Conservation (phyloP, 768 basidiomycete species). For the Arthromyces matolae region DNA sequence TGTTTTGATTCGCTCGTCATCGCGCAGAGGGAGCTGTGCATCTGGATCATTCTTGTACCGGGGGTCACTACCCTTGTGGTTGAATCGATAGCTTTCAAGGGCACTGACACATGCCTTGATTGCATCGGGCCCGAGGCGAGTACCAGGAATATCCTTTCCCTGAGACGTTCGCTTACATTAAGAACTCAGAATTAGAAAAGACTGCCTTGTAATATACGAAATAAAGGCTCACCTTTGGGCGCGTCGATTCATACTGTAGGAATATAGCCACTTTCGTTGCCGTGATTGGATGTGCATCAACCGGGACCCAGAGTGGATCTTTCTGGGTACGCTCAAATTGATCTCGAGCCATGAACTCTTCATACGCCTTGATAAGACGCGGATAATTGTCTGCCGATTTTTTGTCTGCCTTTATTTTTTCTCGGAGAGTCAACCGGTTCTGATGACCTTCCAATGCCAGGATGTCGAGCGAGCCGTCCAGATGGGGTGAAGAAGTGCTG, state of each 20-base stretch:
- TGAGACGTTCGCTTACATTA: background rate
- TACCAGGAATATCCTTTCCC: constrained; percentile 1
- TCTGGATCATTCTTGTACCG: background rate
- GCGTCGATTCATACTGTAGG: background rate
- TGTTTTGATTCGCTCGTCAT: background rate
- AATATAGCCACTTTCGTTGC: constrained; percentile 2
- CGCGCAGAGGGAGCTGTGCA: background rate
- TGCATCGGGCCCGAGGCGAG: background rate
- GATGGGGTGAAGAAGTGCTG: too few relatives aligned
- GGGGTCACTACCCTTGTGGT: constrained; percentile 3
- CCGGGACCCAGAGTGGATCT: background rate
- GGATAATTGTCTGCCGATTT: background rate
- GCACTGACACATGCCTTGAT: constrained; percentile 2
- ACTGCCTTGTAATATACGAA: too few relatives aligned
- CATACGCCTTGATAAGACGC: background rate
- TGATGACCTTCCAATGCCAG: background rate
- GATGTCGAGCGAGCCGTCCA: too few relatives aligned
- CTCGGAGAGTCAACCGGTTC: background rate
- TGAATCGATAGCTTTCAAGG: background rate
- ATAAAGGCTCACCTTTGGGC: background rate
- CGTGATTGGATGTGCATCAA: constrained; percentile 2
- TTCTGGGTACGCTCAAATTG: background rate
- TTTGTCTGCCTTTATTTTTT: background rate
- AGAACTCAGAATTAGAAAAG: background rate
- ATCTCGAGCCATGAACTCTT: background rate